These are phyloP conservation scores for Apophysomyces sp. DNA, from an alignment of 371 early-diverging fungal species.

Conservation along the genomic window DNA sequence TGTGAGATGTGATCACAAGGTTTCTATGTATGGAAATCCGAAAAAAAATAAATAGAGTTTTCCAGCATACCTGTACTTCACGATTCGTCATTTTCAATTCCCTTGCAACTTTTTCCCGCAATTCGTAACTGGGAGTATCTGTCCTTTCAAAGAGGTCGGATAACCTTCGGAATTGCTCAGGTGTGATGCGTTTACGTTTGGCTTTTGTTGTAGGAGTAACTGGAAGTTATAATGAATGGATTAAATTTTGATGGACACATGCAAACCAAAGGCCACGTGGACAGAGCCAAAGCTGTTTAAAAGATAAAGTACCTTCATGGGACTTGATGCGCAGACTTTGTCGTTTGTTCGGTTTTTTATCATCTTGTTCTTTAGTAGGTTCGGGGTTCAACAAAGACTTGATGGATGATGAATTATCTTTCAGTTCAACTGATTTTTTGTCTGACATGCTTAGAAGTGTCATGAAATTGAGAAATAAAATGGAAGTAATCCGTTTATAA, in stretches of 20 bases:
- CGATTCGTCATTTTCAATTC: conserved; percentile 91
- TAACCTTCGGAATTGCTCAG: conserved; percentile 67
- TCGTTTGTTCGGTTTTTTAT: conserved; percentile 10
- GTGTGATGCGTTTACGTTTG: conserved; percentile 75
- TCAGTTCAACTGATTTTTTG: not conserved
- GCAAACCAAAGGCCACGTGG: not conserved
- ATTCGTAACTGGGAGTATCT: conserved; percentile 85
- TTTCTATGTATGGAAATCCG: conserved; percentile 24
- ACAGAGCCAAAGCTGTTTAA: not conserved
- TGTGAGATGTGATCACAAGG: conserved; percentile 20
- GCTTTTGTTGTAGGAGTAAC: conserved; percentile 35
- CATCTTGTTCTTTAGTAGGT: not conserved
- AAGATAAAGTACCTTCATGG: conserved; percentile 31
- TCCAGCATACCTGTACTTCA: conserved; percentile 76
- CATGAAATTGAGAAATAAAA: not conserved
- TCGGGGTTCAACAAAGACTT: not conserved
- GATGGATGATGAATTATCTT: conserved; percentile 1
- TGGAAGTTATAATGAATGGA: not conserved
- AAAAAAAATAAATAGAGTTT: conserved; percentile 22
- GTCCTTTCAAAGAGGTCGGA: conserved; percentile 70
- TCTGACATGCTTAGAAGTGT: not conserved
- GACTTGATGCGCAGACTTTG: conserved; percentile 36
- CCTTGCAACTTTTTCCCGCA: conserved; percentile 81
- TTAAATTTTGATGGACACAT: too few relatives aligned
- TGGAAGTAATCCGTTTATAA: not conserved